Conservation (phyloP, 1,284 basidiomycete genomes). For the Moesziomyces antarcticus region DNA sequence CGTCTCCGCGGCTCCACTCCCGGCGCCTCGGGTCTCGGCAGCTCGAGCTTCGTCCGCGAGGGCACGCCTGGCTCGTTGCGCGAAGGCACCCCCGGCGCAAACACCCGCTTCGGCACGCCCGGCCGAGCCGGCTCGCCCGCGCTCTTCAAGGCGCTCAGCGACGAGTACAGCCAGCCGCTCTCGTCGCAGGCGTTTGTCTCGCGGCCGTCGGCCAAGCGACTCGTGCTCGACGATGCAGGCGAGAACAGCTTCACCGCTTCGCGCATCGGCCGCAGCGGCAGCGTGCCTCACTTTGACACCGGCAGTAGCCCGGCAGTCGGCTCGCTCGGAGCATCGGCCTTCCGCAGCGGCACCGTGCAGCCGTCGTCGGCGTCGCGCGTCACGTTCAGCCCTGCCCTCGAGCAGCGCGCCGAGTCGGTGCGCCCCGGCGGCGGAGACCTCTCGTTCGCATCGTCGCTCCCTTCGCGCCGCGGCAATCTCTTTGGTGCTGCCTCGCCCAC, state of each 20-base stretch:
- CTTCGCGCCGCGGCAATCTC: constrained; percentile 46
- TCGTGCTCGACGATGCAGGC: constrained; percentile 76
- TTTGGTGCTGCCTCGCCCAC: constrained; percentile 28
- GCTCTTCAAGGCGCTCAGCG: constrained; percentile 73
- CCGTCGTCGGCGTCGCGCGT: constrained; percentile 45
- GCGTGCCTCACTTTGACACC: constrained; percentile 44
- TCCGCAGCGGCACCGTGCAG: constrained; percentile 47
- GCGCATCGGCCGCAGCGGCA: constrained; percentile 44
- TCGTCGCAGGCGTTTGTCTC: constrained; percentile 74
- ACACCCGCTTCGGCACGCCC: constrained; percentile 37
- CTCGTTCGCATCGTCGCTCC: constrained; percentile 53
- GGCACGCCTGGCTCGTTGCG: constrained; percentile 56
- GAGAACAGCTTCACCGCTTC: constrained; percentile 43
- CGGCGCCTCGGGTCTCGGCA: constrained; percentile 40
- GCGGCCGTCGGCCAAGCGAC: constrained; percentile 90
- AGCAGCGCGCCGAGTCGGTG: constrained; percentile 48
- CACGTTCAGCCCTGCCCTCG: constrained; percentile 61
- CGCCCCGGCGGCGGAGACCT: constrained; percentile 50
- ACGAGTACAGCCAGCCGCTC: constrained; percentile 66
- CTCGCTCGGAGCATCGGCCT: constrained; percentile 34
- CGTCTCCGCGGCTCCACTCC: constrained; percentile 65
- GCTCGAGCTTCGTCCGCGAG: constrained; percentile 46
- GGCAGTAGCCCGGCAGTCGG: constrained; percentile 36
- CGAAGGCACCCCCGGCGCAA: constrained; percentile 61
- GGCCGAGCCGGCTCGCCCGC: constrained; percentile 61